These are phyloP conservation scores for Geotrichum klebahnii DNA, from an alignment of 1,139 yeast species.

Conservation along the genomic window DNA sequence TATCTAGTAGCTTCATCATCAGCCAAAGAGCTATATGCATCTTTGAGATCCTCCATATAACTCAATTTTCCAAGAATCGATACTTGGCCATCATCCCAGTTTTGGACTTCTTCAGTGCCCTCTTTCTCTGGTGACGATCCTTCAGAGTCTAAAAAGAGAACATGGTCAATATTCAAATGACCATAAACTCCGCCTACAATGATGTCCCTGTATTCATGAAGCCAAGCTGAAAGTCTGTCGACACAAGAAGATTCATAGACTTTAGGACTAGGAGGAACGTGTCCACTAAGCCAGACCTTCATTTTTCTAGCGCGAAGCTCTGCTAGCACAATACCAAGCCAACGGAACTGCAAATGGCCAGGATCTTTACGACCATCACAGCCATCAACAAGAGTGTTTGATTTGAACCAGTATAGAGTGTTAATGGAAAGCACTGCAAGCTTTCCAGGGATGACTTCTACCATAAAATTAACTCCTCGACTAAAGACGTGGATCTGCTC, in stretches of 20 bases:
- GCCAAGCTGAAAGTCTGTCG: constrained; percentile 70
- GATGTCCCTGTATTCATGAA: constrained; percentile 74
- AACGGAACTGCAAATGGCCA: constrained; percentile 68
- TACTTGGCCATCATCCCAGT: constrained; percentile 16
- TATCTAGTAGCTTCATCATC: constrained; percentile 46
- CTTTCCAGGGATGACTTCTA: constrained; percentile 71
- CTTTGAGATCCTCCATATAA: constrained; percentile 25
- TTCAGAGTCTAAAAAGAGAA: constrained; percentile 70
- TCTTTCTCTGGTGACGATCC: constrained; percentile 26
- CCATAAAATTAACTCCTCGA: constrained; percentile 68
- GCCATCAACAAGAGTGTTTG: constrained; percentile 77
- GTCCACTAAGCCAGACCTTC: constrained; percentile 85
- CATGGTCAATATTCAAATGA: constrained; percentile 86
- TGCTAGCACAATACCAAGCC: constrained; percentile 71
- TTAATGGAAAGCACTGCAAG: constrained; percentile 75
- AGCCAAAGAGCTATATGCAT: constrained; percentile 16
- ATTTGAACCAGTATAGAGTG: constrained; percentile 67
- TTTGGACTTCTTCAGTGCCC: neutral
- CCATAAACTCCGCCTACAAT: constrained; percentile 81
- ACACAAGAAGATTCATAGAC: constrained; percentile 69
- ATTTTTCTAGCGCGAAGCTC: constrained; percentile 70
- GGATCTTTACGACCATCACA: constrained; percentile 72
- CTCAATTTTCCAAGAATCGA: constrained; percentile 19
- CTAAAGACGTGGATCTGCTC: constrained; percentile 71
- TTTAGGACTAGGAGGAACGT: constrained; percentile 80